Conservation (phyloP, 768 basidiomycete species). For the Mycena olivaceomarginata region DNA sequence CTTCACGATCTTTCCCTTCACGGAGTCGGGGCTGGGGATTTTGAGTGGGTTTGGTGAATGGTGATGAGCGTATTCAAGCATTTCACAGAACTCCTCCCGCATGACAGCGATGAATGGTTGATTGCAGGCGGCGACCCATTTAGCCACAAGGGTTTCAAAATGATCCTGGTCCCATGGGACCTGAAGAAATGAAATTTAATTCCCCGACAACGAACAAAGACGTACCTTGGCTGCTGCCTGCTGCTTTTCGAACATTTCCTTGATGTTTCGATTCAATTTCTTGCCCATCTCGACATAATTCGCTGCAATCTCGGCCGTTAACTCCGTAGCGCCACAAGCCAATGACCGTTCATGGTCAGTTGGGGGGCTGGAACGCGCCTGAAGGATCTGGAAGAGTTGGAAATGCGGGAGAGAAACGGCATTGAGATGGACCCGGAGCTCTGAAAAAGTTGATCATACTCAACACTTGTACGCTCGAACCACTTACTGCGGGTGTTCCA, state of each 20-base stretch:
- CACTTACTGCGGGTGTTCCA: constrained; percentile 15
- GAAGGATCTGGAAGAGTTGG: constrained; percentile 7
- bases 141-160: constrained; percentile 23
- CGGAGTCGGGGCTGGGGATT: background rate
- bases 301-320: constrained; percentile 1
- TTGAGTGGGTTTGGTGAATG: constrained; percentile 14
- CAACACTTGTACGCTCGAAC: background rate
- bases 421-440: constrained; percentile 13
- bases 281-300: background rate
- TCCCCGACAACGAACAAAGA: too few species aligned
- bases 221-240: background rate
- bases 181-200: background rate
- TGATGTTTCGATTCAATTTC: background rate
- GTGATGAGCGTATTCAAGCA: constrained; percentile 31
- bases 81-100: constrained; percentile 16
- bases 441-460: background rate
- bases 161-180: constrained; percentile 29
- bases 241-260: constrained; percentile 27
- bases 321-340: background rate
- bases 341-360: constrained; percentile 13
- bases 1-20: background rate
- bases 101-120: constrained; percentile 29
- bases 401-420: background rate
- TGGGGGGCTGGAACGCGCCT: background rate
- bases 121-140: constrained; percentile 26